A percentile compares a stretch with the other conserved stretches of the same genome.
These are phyloP conservation scores for Aspergillus nidulans DNA, from an alignment of 495 filamentous ascomycete species.

Conservation along the genomic window DNA sequence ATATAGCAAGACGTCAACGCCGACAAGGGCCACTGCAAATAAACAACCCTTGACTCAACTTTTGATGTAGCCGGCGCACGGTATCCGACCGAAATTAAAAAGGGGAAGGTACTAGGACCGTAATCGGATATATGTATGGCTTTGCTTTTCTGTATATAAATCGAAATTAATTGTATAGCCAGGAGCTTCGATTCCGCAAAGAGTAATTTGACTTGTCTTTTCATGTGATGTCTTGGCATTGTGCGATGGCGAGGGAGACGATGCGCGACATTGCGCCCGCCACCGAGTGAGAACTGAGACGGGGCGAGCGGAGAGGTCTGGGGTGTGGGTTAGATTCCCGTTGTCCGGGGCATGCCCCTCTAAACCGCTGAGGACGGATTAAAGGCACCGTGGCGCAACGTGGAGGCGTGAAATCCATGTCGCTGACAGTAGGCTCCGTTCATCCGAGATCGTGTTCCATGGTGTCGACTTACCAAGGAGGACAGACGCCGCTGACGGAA, in stretches of 20 bases:
- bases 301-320: neutral
- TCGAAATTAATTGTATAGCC: neutral
- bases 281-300: neutral
- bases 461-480: neutral
- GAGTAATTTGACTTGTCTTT: neutral
- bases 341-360: conserved; percentile 4
- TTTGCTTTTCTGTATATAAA: neutral
- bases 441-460: neutral
- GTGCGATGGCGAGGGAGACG: neutral
- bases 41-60: neutral
- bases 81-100: neutral
- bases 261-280: neutral
- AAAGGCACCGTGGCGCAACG: conserved; percentile 3
- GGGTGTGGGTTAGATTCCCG: conserved; percentile 13
- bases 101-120: neutral
- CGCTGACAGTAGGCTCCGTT: neutral
- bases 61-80: neutral
- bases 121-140: no score
- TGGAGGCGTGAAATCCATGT: neutral
- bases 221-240: conserved; percentile 8
- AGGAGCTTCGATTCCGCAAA: neutral
- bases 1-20: neutral
- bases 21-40: neutral
- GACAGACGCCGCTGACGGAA: neutral
- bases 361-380: neutral